Base-by-base conservation (phyloP, 164 flowering plant genomes). In the Brasenia schreberi region DNA sequence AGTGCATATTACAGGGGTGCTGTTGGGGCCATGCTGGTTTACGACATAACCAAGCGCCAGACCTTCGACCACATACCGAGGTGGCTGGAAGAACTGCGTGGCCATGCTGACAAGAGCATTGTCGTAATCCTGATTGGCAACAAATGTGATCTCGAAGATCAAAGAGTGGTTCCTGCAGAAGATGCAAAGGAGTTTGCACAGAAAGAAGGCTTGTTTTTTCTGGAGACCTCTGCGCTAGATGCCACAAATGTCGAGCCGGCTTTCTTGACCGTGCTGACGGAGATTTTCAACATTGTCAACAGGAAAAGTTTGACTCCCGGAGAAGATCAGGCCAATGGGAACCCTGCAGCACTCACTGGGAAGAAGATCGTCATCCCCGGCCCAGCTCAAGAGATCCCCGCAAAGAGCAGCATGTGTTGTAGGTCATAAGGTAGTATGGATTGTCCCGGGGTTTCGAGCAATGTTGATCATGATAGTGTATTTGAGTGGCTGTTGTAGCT, bases 131-230 rank as follows among this genome's bases (percentile, higher is more conserved):
- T 68, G 64, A 63, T 76, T 45, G 79, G 79, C 19, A 76, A 76
- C 69, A 74, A 74, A 52, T 59, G 65, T 39, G 77, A 74, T 70
- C 73, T 74, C 19, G 74, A 67, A 59, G 39, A 43, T 63, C 71
- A 70, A 61, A 33, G 77, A 49, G 73, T 65, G 52, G 73, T 74
- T 11, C 74, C 90, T 33, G 72, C 76, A 6, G 92, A 87, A 64
- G 92, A 87, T 72, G 87, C 90, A 0, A 79, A 86, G 59, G 77
- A 74, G 42, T 74, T 74, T 23, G 74, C 77, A 19, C 65, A 74
- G 53, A 71, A 71, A 62, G 74, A 74, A 68, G 71, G 71, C 17
- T 62, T 74, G 5, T 74, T 74, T 66, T 74, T 74, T 70, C 39
- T 71, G 56, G 77, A 74, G 64, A 74, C 77, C 23, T 74, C 77